phyloP scores from a whole-genome alignment of 768 basidiomycete genomes.

The Saitozyma sp. region DNA sequence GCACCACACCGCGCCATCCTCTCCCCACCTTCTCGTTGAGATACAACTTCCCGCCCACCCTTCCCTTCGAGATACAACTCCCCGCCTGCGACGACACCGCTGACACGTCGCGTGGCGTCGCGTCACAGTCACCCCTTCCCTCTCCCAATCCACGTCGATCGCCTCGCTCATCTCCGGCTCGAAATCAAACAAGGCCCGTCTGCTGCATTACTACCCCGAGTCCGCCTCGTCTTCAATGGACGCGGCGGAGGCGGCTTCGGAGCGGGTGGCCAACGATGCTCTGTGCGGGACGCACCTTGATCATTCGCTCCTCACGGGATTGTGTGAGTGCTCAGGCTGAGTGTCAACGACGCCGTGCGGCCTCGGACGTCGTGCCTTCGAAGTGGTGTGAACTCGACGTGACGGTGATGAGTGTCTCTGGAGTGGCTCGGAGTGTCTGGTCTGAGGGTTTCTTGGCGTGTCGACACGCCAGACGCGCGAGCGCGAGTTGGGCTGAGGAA shows the following conservation, averaged over 20 bases:
- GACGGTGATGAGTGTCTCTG: too few relatives aligned
- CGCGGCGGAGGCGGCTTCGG: slow-evolving; percentile 57
- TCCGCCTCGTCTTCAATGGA: slow-evolving; percentile 51
- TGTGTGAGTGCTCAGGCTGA: slow-evolving; percentile 62
- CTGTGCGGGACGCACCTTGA: slow-evolving; percentile 90
- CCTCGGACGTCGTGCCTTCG: too few relatives aligned
- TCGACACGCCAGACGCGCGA: background rate
- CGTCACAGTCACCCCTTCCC: slow-evolving; percentile 57
- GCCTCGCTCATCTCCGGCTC: slow-evolving; percentile 70
- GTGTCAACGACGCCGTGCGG: too few relatives aligned
- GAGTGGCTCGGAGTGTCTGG: too few relatives aligned
- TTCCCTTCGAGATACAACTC: too few relatives aligned
- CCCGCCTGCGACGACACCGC: background rate
- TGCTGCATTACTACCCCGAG: slow-evolving; percentile 94
- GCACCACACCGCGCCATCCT: too few relatives aligned
- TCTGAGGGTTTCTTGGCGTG: background rate
- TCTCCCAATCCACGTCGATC: slow-evolving; percentile 47
- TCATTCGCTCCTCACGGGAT: slow-evolving; percentile 76
- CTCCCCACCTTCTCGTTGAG: too few relatives aligned
- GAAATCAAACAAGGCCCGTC: slow-evolving; percentile 82
- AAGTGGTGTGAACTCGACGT: too few relatives aligned
- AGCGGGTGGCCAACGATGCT: slow-evolving; percentile 68
- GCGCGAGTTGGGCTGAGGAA: slow-evolving; percentile 1
- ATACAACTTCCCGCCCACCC: too few relatives aligned
- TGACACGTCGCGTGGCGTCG: slow-evolving; percentile 34